Percentiles rank a stretch among this genome's conserved stretches.
phyloP scores from a whole-genome alignment of 1,284 basidiomycete genomes.

The Ganoderma boninense region DNA sequence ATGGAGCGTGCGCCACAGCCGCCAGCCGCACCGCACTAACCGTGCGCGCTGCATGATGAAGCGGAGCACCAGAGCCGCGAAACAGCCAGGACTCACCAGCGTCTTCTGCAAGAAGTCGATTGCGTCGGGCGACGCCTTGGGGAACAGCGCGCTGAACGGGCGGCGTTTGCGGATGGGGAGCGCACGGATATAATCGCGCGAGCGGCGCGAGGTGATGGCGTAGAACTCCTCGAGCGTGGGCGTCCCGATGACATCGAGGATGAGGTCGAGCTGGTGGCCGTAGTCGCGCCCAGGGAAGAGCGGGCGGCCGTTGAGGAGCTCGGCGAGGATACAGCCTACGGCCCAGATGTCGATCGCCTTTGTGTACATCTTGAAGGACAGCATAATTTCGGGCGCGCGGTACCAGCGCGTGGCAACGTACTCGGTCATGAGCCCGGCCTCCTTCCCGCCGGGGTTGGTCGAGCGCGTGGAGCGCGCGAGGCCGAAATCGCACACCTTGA shows the following conservation, averaged over 20 bases:
- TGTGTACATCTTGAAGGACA: slow-evolving; percentile 88
- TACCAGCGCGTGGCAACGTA: slow-evolving; percentile 91
- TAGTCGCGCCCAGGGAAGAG: slow-evolving; percentile 92
- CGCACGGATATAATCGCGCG: slow-evolving; percentile 85
- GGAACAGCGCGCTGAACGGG: slow-evolving; percentile 70
- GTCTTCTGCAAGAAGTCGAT: slow-evolving; percentile 88
- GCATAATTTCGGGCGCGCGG: slow-evolving; percentile 89
- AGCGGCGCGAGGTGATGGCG: slow-evolving; percentile 83
- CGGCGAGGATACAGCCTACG: slow-evolving; percentile 90
- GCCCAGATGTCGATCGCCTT: slow-evolving; percentile 88
- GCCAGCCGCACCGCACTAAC: neutral
- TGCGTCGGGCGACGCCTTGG: slow-evolving; percentile 75
- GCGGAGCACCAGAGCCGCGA: neutral
- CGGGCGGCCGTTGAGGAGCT: slow-evolving; percentile 82
- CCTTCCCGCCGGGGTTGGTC: slow-evolving; percentile 69
- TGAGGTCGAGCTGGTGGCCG: slow-evolving; percentile 86
- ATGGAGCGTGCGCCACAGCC: neutral
- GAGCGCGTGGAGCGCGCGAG: slow-evolving; percentile 76
- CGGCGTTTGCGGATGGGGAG: slow-evolving; percentile 76
- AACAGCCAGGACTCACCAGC: slow-evolving; percentile 60
- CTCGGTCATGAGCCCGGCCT: slow-evolving; percentile 82
- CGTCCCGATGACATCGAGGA: slow-evolving; percentile 89
- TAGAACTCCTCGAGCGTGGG: slow-evolving; percentile 90
- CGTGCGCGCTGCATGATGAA: neutral
- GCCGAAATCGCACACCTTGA: slow-evolving; percentile 89